Evolutionary conservation across 2,329 filamentous ascomycete species (phyloP).

Genomic region (Mollisiaceae sp.): DNA sequence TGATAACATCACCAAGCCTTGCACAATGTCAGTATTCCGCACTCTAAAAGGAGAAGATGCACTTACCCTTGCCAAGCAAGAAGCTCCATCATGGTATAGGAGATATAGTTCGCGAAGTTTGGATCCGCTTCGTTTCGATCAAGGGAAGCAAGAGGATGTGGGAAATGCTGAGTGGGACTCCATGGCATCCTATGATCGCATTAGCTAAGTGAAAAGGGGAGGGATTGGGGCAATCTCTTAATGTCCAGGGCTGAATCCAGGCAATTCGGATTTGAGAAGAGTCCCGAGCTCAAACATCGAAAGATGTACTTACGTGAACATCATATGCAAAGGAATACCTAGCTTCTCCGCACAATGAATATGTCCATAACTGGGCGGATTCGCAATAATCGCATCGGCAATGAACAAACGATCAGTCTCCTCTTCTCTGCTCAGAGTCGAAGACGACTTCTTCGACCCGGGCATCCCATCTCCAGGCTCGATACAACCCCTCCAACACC

Average conservation of each 20-base stretch:
- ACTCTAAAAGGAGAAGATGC: constrained; percentile 1
- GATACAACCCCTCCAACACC: constrained; percentile 83
- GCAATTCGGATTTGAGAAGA: neutral
- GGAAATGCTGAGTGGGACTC: constrained; percentile 63
- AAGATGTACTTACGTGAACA: constrained; percentile 72
- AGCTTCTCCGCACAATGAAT: constrained; percentile 78
- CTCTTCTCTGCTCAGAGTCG: neutral
- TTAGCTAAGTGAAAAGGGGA: neutral
- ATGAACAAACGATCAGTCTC: constrained; percentile 54
- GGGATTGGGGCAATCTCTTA: too few relatives aligned
- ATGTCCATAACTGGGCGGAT: constrained; percentile 77
- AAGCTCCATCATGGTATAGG: constrained; percentile 70
- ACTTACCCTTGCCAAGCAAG: constrained; percentile 72
- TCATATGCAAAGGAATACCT: constrained; percentile 77
- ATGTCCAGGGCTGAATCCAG: too few relatives aligned
- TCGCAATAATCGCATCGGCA: constrained; percentile 80
- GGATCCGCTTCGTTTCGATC: constrained; percentile 55
- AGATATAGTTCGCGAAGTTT: constrained; percentile 67
- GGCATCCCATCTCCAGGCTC: constrained; percentile 61
- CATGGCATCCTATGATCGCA: constrained; percentile 60
- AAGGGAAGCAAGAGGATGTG: constrained; percentile 65
- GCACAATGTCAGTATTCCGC: constrained; percentile 45
- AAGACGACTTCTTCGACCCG: neutral
- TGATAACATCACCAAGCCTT: constrained; percentile 69
- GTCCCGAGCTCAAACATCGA: neutral